These are phyloP conservation scores for Saccharomycopsis vini DNA, from an alignment of 805 yeast genomes.

Conservation along the genomic window DNA sequence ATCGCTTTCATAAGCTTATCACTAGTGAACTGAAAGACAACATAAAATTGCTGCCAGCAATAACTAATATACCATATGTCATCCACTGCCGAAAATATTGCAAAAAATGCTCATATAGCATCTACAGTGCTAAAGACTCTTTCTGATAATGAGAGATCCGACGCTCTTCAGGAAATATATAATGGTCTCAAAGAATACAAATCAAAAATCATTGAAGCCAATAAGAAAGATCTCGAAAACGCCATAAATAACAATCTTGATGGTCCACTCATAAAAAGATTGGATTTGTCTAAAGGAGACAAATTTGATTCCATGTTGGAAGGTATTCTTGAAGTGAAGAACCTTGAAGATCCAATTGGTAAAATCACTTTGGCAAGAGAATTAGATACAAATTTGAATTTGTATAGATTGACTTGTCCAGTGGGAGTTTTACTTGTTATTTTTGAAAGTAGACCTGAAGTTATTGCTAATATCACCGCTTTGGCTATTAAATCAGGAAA, in stretches of 20 bases:
- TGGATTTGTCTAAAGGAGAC: constrained; percentile 73
- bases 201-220: constrained; percentile 59
- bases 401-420: constrained; percentile 83
- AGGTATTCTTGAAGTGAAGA: constrained; percentile 88
- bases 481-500: constrained; percentile 94
- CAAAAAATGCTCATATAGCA: constrained; percentile 72
- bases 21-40: too few species aligned
- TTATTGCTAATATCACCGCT: constrained; percentile 94
- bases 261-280: constrained; percentile 66
- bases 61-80: too few species aligned
- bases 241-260: constrained; percentile 59
- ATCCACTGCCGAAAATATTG: constrained; percentile 35
- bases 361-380: constrained; percentile 72
- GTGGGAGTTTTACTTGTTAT: constrained; percentile 89
- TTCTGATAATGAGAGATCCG: constrained; percentile 60
- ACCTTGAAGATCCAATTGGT: constrained; percentile 88
- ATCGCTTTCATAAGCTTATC: too few species aligned
- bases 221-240: constrained; percentile 60
- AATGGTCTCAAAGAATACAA: constrained; percentile 56
- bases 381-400: constrained; percentile 80
- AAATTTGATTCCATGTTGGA: constrained; percentile 91
- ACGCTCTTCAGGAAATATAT: constrained; percentile 63
- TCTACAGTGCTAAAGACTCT: constrained; percentile 77
- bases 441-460: constrained; percentile 96
- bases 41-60: too few species aligned